A percentile compares a stretch with the other conserved stretches of the same genome.
These are phyloP conservation scores for Chlamydomonas incerta DNA, from an alignment of 139 green algal genomes.

Conservation along the genomic window DNA sequence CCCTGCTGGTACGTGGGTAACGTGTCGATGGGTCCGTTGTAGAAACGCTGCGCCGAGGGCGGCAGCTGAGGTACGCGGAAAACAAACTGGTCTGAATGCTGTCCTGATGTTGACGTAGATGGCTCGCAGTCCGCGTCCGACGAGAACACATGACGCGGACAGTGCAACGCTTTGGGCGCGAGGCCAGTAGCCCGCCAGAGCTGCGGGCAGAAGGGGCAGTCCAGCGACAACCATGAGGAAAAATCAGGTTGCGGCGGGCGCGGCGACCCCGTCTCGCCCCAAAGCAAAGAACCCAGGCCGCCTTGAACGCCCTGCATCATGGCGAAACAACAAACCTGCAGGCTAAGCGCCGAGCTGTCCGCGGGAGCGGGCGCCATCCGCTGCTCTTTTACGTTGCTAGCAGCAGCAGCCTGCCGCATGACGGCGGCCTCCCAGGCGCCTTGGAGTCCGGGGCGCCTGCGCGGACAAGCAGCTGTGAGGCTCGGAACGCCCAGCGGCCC, in stretches of 20 bases:
- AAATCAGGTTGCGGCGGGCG: too few species aligned
- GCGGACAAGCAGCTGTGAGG: too few species aligned
- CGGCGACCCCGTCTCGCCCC: background rate
- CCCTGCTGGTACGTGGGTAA: slow-evolving; percentile 9
- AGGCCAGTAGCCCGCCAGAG: slow-evolving; percentile 33
- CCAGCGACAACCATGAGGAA: background rate
- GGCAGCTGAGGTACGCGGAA: slow-evolving; percentile 2
- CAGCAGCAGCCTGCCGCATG: slow-evolving; percentile 36
- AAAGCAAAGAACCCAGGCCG: background rate
- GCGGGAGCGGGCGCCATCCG: background rate
- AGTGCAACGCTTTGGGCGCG: slow-evolving; percentile 29
- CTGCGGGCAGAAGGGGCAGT: background rate
- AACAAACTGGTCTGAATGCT: background rate
- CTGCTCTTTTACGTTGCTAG: slow-evolving; percentile 24
- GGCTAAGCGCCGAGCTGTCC: slow-evolving; percentile 3
- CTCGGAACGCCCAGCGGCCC: too few species aligned
- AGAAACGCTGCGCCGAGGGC: background rate
- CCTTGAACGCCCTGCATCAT: background rate
- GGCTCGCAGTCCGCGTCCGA: slow-evolving; percentile 19
- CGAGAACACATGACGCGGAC: slow-evolving; percentile 36
- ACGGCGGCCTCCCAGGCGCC: background rate
- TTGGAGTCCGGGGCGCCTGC: too few species aligned
- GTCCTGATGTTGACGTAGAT: background rate
- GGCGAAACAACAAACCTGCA: slow-evolving; percentile 16
- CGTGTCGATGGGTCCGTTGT: slow-evolving; percentile 21